Base-by-base conservation (phyloP, 2,329 filamentous ascomycete species). In the Daldinia sp. region DNA sequence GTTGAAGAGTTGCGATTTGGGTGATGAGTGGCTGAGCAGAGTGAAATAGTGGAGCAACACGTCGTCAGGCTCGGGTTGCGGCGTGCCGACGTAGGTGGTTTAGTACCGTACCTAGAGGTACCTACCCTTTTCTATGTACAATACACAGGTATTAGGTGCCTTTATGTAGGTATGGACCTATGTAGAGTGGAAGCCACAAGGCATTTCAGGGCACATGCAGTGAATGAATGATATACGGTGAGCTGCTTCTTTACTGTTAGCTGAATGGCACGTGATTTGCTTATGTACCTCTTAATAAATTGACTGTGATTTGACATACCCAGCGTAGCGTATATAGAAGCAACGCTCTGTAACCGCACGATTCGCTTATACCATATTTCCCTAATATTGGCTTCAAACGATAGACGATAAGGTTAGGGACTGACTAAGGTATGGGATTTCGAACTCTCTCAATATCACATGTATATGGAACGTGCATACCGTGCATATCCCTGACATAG, bases 1-100 rank as follows among this genome's bases (percentile, higher is more conserved):
- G 57, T 55, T 60, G 45, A 63, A 56, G 47, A 55, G 45, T 29
- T 45, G 51, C 56, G 56, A 23, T 61, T 17, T 30, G 47, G 62
- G 58, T 62, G 48, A 45, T 62, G 54, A 64, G 63, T 68, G 63
- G 66, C 63, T 66, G 43, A 64, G 60, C 52, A 56, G 37, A n/a
- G 23, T 55, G 37, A 53, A 29, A 9, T 19, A 25, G 63, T 64
- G 66, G 66, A 64, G 66, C 54, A 64, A 53, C 66, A 68, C 63
- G 66, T 66, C 63, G 66, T 64, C 63, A 68, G 63, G 63, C 58
- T 67, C 47, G 43, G 60, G 60, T 34, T 60, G 39, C n/a, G 9
- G 27, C 29, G 27, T 47, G 43, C 25, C 11, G 27, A n/a, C 15
- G 45, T n/a, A 48, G 25, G 25, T 48, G 45, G 25, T n/a, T n/a